Evolutionary conservation across 371 early-diverging fungal species (phyloP), one percentile per base, ranked within the genome.

Genomic region (Choanephora cucurbitarum): DNA sequence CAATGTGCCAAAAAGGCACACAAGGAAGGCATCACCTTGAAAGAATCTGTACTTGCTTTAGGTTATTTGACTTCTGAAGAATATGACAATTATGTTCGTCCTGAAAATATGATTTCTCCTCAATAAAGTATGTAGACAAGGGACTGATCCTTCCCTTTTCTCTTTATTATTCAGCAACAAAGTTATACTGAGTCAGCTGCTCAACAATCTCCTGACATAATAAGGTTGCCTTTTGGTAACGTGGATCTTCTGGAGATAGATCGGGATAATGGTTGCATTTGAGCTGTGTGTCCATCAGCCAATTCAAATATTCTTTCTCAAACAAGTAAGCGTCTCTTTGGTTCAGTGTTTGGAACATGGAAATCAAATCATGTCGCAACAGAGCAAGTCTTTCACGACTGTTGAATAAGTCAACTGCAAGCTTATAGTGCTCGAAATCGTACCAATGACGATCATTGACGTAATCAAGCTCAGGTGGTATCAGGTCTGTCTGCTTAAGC

Each of bases 1-100:
- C 83, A 88, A 52, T 88, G 86, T 32, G 93, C 94, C 22, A 78
- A 78, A 75, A 91, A 91, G 73, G 94, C 94, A 0, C 94, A 93
- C 73, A 90, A 90, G 66, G 92, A 88, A 67, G 86, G 88, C 31
- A 85, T 68, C 0, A 89, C 90, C 5, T 77, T 93, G 33, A 93
- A 91, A 79, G 82, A 91, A 68, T 87, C 92, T 5, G 89, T 88
- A n/a, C 72, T 94, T 17, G 61, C 80, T 14, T 77, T 93, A 15
- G 88, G 84, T 22, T 70, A 87, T 19, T 70, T 93, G 49, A 89
- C 86, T 31, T 75, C 78, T 10, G 89, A 91, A 70, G 80, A 93
- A 60, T 94, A 92, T 68, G 85, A 87, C 58, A 66, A 90, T 69
- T 92, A 87, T 82, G 93, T 94, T 41, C 72, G 84, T 40, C 94